These are phyloP conservation scores for Artemisia annua DNA, from an alignment of 129 eudicot genomes.

Conservation along the genomic window DNA sequence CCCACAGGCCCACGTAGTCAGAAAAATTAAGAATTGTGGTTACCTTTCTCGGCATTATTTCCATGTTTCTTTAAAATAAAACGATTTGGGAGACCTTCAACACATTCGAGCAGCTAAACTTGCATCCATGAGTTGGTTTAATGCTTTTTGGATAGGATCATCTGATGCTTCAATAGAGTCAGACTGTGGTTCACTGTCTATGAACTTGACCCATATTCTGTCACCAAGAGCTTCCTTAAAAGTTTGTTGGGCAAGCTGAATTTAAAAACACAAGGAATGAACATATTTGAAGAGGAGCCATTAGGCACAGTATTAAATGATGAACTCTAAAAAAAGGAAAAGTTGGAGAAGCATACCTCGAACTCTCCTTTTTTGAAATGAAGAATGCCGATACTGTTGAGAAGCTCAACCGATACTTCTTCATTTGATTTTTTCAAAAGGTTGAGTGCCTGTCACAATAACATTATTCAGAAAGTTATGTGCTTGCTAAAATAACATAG, in stretches of 20 bases:
- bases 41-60: too few relatives aligned
- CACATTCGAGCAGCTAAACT: slow-evolving; percentile 51
- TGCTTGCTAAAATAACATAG: slow-evolving; percentile 48
- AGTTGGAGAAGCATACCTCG: slow-evolving; percentile 48
- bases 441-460: slow-evolving; percentile 61
- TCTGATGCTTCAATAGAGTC: too few relatives aligned
- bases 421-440: slow-evolving; percentile 61
- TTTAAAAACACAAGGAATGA: slow-evolving; percentile 8
- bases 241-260: slow-evolving; percentile 78
- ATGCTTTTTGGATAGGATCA: slow-evolving; percentile 44
- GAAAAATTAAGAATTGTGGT: too few relatives aligned
- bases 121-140: slow-evolving; percentile 60
- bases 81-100: too few relatives aligned
- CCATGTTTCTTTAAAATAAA: too few relatives aligned
- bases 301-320: neutral
- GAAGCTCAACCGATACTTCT: slow-evolving; percentile 83
- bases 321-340: slow-evolving; percentile 8
- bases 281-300: neutral
- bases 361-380: slow-evolving; percentile 91
- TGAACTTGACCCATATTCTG: slow-evolving; percentile 77
- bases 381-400: slow-evolving; percentile 91
- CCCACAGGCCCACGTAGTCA: too few relatives aligned
- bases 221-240: slow-evolving; percentile 90
- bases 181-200: slow-evolving; percentile 37
- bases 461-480: slow-evolving; percentile 48